Evolutionary conservation across 1,284 basidiomycete species (phyloP), one percentile per base, ranked within the genome.

Genomic region (Cutaneotrichosporon sp.): DNA sequence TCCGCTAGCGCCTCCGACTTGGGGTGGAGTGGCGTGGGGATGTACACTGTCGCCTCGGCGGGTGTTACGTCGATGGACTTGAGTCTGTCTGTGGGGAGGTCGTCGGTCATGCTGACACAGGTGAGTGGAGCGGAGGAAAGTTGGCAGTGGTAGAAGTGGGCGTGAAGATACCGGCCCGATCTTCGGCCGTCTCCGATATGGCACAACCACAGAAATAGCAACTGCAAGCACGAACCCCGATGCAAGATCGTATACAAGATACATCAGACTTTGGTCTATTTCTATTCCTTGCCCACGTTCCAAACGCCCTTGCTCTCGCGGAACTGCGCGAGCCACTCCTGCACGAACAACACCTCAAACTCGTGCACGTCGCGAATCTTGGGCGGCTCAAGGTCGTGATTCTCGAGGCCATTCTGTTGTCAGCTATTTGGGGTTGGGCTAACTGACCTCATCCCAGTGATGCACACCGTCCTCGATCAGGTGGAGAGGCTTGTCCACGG

Each of bases 381-480:
- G 10, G 80, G 73, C 1, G 95, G 95, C 74, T 97, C 94, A 32
- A 85, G 81, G 0, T 78, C 72, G 40, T 86, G 82, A 67, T 91
- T 82, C 11, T 73, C 73, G n/a, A 91, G 83, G 0, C 93, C 92
- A 73, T 90, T 89, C 81, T 94, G 62, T 1, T 13, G 34, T 56
- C 42, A 66, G 59, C 51, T 38, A 2, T 4, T 9, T 49, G 4
- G 14, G 22, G 32, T 40, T n/a, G 31, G 22, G 32, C 5, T 10
- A 51, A 14, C 72, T 66, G 51, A 77, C 76, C 70, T 79, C 91
- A 72, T 96, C 93, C 73, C 88, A 96, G 73, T 96, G 93, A 76
- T 97, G 93, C 2, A 95, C 90, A 21, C 85, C 92, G 64, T 86
- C 89, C n/a, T 88, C 88, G 65, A 98, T 97, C 58, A 96, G 72